Percentiles rank a stretch among this genome's conserved stretches.
Evolutionary conservation across 331 rosid genomes (phyloP).

Genomic region (Dryas integrifolia): DNA sequence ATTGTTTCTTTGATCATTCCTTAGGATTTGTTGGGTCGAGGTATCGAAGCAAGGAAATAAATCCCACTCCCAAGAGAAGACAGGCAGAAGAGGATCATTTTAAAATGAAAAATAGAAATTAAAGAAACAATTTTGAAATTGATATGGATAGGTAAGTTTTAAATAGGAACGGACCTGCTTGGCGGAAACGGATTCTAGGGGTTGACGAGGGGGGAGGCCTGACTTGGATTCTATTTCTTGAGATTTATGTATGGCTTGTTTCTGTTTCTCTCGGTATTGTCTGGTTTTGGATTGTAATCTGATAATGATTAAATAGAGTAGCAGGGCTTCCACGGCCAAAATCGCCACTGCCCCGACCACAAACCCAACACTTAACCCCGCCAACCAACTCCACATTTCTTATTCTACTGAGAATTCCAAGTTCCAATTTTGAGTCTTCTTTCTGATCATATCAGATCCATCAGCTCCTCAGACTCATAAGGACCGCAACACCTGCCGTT

Average conservation of each 20-base stretch:
- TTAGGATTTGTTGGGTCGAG: background rate
- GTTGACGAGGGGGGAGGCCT: slow-evolving; percentile 43
- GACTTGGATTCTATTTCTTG: slow-evolving; percentile 28
- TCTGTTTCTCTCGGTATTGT: slow-evolving; percentile 18
- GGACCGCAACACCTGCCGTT: background rate
- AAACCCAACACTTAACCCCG: slow-evolving; percentile 57
- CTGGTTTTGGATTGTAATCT: slow-evolving; percentile 42
- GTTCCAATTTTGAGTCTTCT: background rate
- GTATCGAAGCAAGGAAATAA: background rate
- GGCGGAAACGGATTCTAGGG: slow-evolving; percentile 42
- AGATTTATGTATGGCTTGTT: slow-evolving; percentile 22
- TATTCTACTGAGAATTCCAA: slow-evolving; percentile 15
- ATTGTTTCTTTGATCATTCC: background rate
- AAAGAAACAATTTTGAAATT: background rate
- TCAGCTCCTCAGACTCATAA: background rate
- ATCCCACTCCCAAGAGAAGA: background rate
- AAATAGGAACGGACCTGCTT: slow-evolving; percentile 51
- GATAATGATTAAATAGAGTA: slow-evolving; percentile 39
- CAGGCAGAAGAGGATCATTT: background rate
- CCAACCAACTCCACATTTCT: slow-evolving; percentile 32
- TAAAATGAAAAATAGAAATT: background rate
- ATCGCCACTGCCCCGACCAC: slow-evolving; percentile 57
- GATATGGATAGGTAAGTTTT: background rate
- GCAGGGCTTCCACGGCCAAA: slow-evolving; percentile 53
- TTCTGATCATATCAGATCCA: background rate